These are phyloP conservation scores for Sclerotinia subarctica DNA, from an alignment of 2,329 filamentous ascomycete species.

Conservation along the genomic window DNA sequence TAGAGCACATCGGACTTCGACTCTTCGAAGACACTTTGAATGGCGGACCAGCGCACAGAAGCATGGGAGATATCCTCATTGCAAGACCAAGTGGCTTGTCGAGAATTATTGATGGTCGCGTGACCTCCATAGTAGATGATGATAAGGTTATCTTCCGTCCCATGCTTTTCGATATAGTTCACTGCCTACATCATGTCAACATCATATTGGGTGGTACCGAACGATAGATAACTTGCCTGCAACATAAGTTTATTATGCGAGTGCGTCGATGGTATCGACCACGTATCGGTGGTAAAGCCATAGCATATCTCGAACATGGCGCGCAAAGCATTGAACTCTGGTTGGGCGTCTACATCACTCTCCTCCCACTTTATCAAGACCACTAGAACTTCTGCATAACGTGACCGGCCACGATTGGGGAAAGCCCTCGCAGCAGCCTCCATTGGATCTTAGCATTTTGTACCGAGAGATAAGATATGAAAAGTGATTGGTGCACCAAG, in stretches of 20 bases:
- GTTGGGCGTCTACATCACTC: conserved; percentile 26
- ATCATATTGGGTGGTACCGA: neutral
- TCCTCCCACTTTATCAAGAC: conserved; percentile 31
- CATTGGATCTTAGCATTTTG: conserved; percentile 22
- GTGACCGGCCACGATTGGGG: conserved; percentile 28
- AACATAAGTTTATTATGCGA: conserved; percentile 31
- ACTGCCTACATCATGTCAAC: conserved; percentile 23
- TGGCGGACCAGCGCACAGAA: conserved; percentile 29
- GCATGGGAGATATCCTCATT: conserved; percentile 21
- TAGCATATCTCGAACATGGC: conserved; percentile 28
- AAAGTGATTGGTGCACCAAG: neutral
- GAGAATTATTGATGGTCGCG: conserved; percentile 27
- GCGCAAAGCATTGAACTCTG: conserved; percentile 27
- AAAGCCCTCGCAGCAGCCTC: conserved; percentile 31
- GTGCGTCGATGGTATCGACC: conserved; percentile 30
- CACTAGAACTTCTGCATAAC: conserved; percentile 30
- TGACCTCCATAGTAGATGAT: conserved; percentile 33
- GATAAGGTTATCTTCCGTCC: conserved; percentile 26
- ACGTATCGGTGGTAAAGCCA: conserved; percentile 30
- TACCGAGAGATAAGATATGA: conserved; percentile 9
- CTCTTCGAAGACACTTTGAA: conserved; percentile 29
- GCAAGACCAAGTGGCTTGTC: conserved; percentile 29
- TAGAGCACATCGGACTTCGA: conserved; percentile 27
- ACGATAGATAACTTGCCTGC: conserved; percentile 19
- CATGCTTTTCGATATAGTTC: conserved; percentile 28